Evolutionary conservation across 2,329 filamentous ascomycete genomes (phyloP), one percentile per base, ranked within the genome.

Genomic region (Stachybotrys echinatus): DNA sequence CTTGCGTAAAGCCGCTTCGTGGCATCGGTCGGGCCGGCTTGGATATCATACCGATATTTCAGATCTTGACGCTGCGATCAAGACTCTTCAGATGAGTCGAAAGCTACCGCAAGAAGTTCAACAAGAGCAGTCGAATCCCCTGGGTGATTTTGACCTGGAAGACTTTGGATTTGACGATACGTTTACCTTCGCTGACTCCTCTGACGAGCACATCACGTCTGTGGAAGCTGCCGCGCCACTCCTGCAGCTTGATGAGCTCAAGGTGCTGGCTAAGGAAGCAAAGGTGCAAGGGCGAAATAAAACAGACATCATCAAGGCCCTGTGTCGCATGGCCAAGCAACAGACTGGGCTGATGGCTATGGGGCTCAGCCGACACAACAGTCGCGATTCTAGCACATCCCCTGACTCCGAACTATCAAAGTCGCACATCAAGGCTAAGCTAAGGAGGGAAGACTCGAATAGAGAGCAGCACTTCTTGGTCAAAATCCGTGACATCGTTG

Each of bases 271-370:
- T 2, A 96, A 89, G 63, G 89, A 96, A 56, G 88, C 85, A 4
- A 96, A 91, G 58, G 79, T 95, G 0, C 83, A 88, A 58, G 92
- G 92, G 2, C 94, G 89, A 66, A 96, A 88, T 60, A 99, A 99
- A 65, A 75, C 80, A 34, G 91, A 95, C 34, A 70, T 97, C 7
- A 70, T 92, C 23, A 79, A 77, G 54, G 85, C 86, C n/a, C 75
- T 97, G 8, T 79, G 83, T n/a, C 79, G 77, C 47, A 82, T 84
- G 61, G 92, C 87, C 63, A 81, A 84, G 50, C 83, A 81, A 52
- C 92, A 97, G 63, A 75, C 79, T 7, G 87, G 89, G 0, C 73
- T 97, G n/a, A 76, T 82, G 52, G 89, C 87, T 54, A 72, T 84
- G 23, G 81, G 83, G 2, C 68, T 90, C 50, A 83, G 80, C 58